Percentiles rank a stretch among this genome's conserved stretches.
These are phyloP conservation scores for Leucogyrophana mollusca DNA, from an alignment of 768 basidiomycete species.

Conservation along the genomic window DNA sequence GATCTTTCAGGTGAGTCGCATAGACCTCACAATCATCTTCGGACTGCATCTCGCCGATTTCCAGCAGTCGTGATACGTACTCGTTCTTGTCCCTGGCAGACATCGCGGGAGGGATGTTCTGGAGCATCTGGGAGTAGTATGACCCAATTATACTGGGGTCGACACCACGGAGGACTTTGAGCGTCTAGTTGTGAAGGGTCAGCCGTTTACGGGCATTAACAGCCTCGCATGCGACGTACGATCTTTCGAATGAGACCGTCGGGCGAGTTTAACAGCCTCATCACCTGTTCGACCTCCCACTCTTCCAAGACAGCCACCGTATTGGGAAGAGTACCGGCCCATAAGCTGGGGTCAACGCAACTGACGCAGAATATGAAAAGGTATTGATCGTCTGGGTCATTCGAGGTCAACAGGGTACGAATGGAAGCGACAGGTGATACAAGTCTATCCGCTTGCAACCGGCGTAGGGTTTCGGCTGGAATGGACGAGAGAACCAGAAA, in stretches of 20 bases:
- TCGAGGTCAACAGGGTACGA: slow-evolving; percentile 56
- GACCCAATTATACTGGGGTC: slow-evolving; percentile 58
- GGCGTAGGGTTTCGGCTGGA: slow-evolving; percentile 15
- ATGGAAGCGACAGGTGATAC: slow-evolving; percentile 42
- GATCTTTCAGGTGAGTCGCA: slow-evolving; percentile 46
- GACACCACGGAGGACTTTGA: slow-evolving; percentile 54
- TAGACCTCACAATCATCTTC: slow-evolving; percentile 57
- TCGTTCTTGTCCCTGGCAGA: slow-evolving; percentile 39
- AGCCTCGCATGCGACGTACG: slow-evolving; percentile 36
- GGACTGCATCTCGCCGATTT: slow-evolving; percentile 48
- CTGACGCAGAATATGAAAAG: slow-evolving; percentile 65
- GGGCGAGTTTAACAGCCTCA: slow-evolving; percentile 61
- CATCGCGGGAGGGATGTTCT: slow-evolving; percentile 33
- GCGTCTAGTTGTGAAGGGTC: slow-evolving; percentile 43
- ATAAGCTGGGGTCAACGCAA: slow-evolving; percentile 53
- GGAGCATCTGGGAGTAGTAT: slow-evolving; percentile 47
- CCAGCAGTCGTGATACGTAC: slow-evolving; percentile 47
- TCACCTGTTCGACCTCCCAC: slow-evolving; percentile 71
- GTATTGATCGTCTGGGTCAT: slow-evolving; percentile 59
- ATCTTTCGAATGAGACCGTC: slow-evolving; percentile 59
- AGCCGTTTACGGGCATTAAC: background rate
- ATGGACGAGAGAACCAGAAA: slow-evolving; percentile 31
- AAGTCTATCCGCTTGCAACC: slow-evolving; percentile 10
- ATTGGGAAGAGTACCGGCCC: slow-evolving; percentile 63
- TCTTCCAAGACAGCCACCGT: slow-evolving; percentile 58